A percentile compares a stretch with the other conserved stretches of the same genome.
Evolutionary conservation across 2,329 filamentous ascomycete species (phyloP).

Genomic region (Talaromyces pinophilus): DNA sequence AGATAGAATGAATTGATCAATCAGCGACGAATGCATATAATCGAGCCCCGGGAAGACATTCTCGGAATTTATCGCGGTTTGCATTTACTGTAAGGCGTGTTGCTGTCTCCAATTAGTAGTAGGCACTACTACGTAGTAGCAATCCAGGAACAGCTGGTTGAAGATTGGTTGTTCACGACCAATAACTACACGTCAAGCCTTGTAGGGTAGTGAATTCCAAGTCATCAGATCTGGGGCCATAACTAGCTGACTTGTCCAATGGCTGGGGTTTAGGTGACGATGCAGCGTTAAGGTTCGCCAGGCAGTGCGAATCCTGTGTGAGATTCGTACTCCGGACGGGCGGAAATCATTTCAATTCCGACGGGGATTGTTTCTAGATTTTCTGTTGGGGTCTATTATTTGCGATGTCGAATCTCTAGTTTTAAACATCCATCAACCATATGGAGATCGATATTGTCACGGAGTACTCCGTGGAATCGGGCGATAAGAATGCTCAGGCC

Average conservation of each 20-base stretch:
- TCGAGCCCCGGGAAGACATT: not conserved
- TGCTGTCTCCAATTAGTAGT: not conserved
- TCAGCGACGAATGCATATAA: not conserved
- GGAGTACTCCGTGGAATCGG: not conserved
- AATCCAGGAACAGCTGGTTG: slow-evolving; percentile 19
- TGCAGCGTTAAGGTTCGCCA: slow-evolving; percentile 8
- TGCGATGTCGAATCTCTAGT: not conserved
- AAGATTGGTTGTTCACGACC: slow-evolving; percentile 14
- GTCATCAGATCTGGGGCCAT: not conserved
- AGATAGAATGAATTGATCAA: not conserved
- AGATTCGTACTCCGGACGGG: not conserved
- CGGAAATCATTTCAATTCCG: slow-evolving; percentile 2
- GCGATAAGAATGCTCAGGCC: slow-evolving; percentile 3
- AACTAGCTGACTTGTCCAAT: slow-evolving; percentile 1
- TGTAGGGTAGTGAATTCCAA: slow-evolving; percentile 3
- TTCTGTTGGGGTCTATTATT: slow-evolving; percentile 2
- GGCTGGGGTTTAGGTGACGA: not conserved
- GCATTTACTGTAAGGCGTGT: too few species aligned
- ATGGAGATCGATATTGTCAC: not conserved
- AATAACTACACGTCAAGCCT: slow-evolving; percentile 13
- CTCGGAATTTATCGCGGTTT: too few species aligned
- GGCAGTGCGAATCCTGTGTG: not conserved
- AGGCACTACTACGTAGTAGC: too few species aligned
- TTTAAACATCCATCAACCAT: not conserved
- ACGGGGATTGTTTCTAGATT: not conserved